Evolutionary conservation across 805 yeast species (phyloP).

Genomic region (Dipodascopsis tothii): DNA sequence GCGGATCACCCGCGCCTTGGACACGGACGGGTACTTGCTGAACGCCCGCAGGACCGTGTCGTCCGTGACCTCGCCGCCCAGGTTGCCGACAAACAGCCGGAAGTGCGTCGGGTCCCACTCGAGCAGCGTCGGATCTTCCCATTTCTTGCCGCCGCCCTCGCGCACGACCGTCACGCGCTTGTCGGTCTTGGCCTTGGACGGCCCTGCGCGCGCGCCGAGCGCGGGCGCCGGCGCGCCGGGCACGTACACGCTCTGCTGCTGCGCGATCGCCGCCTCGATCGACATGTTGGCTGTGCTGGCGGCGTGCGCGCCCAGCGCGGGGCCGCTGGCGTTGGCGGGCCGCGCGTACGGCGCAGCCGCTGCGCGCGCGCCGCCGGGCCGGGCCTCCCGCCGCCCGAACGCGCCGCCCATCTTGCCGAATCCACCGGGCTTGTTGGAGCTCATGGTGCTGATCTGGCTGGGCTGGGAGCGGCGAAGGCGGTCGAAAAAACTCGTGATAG

Average conservation of each 20-base stretch:
- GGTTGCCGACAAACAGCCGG: constrained; percentile 65
- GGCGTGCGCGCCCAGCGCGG: too few relatives aligned
- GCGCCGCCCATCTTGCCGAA: too few relatives aligned
- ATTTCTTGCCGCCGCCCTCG: constrained; percentile 40
- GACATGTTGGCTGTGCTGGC: too few relatives aligned
- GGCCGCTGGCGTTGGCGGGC: too few relatives aligned
- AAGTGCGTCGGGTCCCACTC: constrained; percentile 70
- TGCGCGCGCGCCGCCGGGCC: too few relatives aligned
- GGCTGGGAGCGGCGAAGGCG: too few relatives aligned
- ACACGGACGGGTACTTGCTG: constrained; percentile 43
- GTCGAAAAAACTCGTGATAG: too few relatives aligned
- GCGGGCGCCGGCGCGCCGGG: constrained; percentile 9
- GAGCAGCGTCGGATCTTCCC: constrained; percentile 42
- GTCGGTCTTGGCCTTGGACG: constrained; percentile 5
- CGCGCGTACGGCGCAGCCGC: too few relatives aligned
- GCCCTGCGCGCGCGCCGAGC: not conserved
- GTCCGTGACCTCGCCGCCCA: constrained; percentile 61
- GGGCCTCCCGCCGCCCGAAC: too few relatives aligned
- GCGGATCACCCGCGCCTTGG: constrained; percentile 53
- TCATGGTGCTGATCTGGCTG: too few relatives aligned
- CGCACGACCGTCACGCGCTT: constrained; percentile 34
- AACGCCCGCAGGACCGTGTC: constrained; percentile 50
- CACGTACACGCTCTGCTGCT: constrained; percentile 17
- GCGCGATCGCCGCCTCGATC: constrained; percentile 15
- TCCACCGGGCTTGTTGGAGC: too few relatives aligned